Base-by-base conservation (phyloP, 352 stramenopile species). In the Phytophthora sp. region DNA sequence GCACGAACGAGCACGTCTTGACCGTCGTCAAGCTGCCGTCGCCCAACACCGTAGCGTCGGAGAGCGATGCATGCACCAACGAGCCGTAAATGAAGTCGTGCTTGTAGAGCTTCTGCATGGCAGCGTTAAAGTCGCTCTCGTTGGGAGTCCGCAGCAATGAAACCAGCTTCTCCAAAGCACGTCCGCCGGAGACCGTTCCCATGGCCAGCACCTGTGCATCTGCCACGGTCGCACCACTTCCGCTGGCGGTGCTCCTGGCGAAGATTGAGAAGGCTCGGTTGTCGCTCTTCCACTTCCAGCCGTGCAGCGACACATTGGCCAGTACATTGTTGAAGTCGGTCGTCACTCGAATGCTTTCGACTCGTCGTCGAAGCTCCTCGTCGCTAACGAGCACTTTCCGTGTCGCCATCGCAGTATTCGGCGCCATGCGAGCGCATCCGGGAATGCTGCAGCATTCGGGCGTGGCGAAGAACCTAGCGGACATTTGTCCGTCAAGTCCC, bases 21-120 rank as follows among this genome's bases (percentile, higher is more conserved):
- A 80, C 72, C 7, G 56, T 50, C 34, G 75, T 28, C 3, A 68
- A 38, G 8, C 50, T 62, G 13, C 37, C 51, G 35, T 67, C 53
- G 0, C 38, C 52, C 7, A 43, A 27, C 23, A 23, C 24, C 1
- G 45, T 50, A 3, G 52, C 43, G 20, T 60, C 26, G 0, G 44
- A 62, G 0, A 52, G 28, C 9, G 54, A 43, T 6, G 69, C 37
- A 32, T 79, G 61, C 9, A 77, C 73, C 48, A 85, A n/a, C 1
- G 73, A 77, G 2, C 76, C 74, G 48, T 79, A 81, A 52, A 85
- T 81, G 32, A 83, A 85, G 28, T 81, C 58, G 0, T 65, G 48
- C 44, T 76, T 65, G 68, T 76, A 81, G 4, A 83, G 24, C 5
- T 62, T 31, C 20, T 69, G 63, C 74, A 85, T 83, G n/a, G 72